Percentiles rank a stretch among this genome's conserved stretches.
These are phyloP conservation scores for Gracilariopsis chorda DNA, from an alignment of 23 red algal genomes.

Conservation along the genomic window DNA sequence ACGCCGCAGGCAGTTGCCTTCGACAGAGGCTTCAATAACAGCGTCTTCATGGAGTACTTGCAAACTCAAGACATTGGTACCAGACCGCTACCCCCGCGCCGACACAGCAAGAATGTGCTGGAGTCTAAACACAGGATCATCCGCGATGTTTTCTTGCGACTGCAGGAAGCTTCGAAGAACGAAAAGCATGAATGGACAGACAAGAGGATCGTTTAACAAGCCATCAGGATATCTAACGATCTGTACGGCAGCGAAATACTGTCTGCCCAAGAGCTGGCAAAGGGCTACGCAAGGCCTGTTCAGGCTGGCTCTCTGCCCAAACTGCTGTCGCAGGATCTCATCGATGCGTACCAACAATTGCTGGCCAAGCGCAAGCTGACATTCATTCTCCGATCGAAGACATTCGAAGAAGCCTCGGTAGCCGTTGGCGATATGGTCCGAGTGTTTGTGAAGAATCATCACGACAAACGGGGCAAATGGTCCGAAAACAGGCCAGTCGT, in stretches of 20 bases:
- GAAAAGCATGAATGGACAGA: neutral
- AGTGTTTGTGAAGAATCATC: neutral
- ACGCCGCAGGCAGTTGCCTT: neutral
- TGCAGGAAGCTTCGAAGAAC: neutral
- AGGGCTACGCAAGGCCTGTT: neutral
- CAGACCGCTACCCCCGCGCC: neutral
- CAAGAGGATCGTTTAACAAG: neutral
- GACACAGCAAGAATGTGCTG: constrained; percentile 24
- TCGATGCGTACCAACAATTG: neutral
- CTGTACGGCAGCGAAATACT: neutral
- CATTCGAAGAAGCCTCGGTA: neutral
- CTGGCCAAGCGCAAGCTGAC: constrained; percentile 28
- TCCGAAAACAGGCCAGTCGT: neutral
- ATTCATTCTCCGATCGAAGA: constrained; percentile 3
- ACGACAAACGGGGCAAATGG: constrained; percentile 16
- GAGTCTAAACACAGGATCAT: constrained; percentile 29
- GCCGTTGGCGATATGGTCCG: neutral
- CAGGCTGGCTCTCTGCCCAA: neutral
- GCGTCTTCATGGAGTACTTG: neutral
- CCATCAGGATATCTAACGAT: neutral
- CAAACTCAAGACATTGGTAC: neutral
- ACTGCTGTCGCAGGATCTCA: neutral
- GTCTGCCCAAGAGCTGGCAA: neutral
- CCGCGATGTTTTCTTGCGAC: neutral
- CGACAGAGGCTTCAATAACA: constrained; percentile 1